These are phyloP conservation scores for Alternaria sp. DNA, from an alignment of 2,329 filamentous ascomycete species.

Conservation along the genomic window DNA sequence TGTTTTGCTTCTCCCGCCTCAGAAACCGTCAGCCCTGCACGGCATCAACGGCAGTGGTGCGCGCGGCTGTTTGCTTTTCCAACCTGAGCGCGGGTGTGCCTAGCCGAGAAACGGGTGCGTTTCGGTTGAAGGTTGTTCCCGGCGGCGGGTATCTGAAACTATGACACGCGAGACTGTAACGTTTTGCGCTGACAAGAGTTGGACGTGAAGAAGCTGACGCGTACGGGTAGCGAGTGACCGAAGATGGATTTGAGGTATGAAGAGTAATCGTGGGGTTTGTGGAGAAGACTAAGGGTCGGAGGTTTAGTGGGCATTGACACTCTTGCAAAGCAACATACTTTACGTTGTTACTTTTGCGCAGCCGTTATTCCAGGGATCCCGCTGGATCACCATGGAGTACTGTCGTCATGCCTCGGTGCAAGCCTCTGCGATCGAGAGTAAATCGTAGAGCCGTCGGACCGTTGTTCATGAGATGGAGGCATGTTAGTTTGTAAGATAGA, in stretches of 20 bases:
- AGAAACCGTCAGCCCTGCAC: not conserved
- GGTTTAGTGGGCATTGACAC: not conserved
- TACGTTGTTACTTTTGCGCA: not conserved
- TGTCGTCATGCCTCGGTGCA: not conserved
- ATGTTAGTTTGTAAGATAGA: not conserved
- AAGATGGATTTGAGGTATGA: not conserved
- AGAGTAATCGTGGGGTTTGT: not conserved
- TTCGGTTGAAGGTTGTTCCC: not conserved
- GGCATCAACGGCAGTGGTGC: not conserved
- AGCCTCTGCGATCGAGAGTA: not conserved
- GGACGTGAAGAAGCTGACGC: constrained; percentile 4
- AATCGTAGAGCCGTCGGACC: not conserved
- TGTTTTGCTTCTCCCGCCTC: not conserved
- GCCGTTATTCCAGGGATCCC: not conserved
- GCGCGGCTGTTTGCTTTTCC: not conserved
- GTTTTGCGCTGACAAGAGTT: constrained; percentile 2
- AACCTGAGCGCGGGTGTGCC: not conserved
- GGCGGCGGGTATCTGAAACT: constrained; percentile 9
- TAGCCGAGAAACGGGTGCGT: not conserved
- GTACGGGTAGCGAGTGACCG: not conserved
- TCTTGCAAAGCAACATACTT: not conserved
- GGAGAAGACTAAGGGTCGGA: not conserved
- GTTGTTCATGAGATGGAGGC: not conserved
- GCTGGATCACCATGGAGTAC: not conserved
- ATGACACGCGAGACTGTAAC: constrained; percentile 2